Conservation (phyloP, 345 rosid species). For the Hypericum perforatum region DNA sequence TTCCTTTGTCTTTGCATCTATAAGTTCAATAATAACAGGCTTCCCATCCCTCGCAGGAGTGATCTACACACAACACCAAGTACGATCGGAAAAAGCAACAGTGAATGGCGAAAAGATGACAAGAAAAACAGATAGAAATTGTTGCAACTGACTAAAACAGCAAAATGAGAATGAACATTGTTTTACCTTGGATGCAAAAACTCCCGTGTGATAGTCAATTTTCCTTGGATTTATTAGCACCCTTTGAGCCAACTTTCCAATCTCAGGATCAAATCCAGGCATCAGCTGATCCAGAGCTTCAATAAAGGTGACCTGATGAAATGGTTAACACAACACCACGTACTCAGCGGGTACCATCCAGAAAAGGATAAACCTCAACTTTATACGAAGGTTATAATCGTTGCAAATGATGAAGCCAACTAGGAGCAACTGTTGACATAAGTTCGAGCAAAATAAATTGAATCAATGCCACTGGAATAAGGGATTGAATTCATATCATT, state of each 20-base stretch:
- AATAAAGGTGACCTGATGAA: constrained; percentile 77
- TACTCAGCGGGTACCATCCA: not conserved
- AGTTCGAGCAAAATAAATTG: too few relatives aligned
- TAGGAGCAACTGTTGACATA: too few relatives aligned
- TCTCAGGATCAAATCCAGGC: constrained; percentile 99
- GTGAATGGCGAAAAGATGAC: not conserved
- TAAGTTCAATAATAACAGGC: constrained; percentile 89
- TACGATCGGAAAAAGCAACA: constrained; percentile 4
- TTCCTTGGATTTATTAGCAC: constrained; percentile 88
- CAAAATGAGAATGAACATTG: not conserved
- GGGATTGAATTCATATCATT: too few relatives aligned
- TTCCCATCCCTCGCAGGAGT: constrained; percentile 95
- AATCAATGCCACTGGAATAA: too few relatives aligned
- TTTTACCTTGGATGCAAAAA: constrained; percentile 85
- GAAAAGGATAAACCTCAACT: too few relatives aligned
- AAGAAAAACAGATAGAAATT: not conserved
- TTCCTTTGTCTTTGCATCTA: constrained; percentile 97
- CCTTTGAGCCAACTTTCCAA: constrained; percentile 91
- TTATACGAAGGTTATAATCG: too few relatives aligned
- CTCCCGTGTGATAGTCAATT: constrained; percentile 91
- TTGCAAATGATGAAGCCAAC: too few relatives aligned
- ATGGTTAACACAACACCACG: constrained; percentile 3
- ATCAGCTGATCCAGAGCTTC: constrained; percentile 97
- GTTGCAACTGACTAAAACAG: not conserved
- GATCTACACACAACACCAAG: constrained; percentile 33